Base-by-base conservation (phyloP, 2,329 filamentous ascomycete genomes). In the Fusarium poae region DNA sequence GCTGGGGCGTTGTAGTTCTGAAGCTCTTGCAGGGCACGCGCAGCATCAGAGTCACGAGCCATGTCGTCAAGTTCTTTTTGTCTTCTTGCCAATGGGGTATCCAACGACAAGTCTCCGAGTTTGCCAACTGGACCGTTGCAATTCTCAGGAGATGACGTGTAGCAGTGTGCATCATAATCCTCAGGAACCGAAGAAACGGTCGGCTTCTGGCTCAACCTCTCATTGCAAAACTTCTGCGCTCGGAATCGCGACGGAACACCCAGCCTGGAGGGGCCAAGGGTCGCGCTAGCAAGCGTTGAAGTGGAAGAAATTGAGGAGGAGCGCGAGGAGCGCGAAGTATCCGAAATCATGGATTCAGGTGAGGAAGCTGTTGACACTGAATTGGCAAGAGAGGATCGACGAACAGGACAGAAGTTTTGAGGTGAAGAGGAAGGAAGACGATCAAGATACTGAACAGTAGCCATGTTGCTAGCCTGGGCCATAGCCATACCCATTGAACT, bases 261-360 rank as follows among this genome's bases (percentile, higher is more conserved):
- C 83, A 78, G 72, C 68, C 75, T 75, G 58, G 64, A 84, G 51
- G 63, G 84, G 78, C 80, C 85, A 85, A 81, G 81, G 79, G 78
- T 87, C 87, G 87, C 87, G 83, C 83, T 86, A 77, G 80, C 84
- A 80, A 86, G 79, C 62, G 86, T 88, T 70, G 87, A 89, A 73
- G 86, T 83, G 74, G 87, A 89, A 59, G 87, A 89, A 79, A 89
- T 87, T 20, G 88, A 90, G 75, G 88, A 89, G 53, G 87, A 89
- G 76, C 87, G 86, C 68, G 88, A 90, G 67, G 87, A 83, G 65
- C 84, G 84, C 61, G 85, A 89, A 59, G 82, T 81, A 75, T 90
- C 88, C 62, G 88, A 90, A 45, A 90, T 79, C 88, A 90, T 90
- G 57, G 88, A 90, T 75, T 90, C 88, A 66, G 88, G 88, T 29